phyloP scores from a whole-genome alignment of 495 filamentous ascomycete species.

The Hypoxylon intermedium region DNA sequence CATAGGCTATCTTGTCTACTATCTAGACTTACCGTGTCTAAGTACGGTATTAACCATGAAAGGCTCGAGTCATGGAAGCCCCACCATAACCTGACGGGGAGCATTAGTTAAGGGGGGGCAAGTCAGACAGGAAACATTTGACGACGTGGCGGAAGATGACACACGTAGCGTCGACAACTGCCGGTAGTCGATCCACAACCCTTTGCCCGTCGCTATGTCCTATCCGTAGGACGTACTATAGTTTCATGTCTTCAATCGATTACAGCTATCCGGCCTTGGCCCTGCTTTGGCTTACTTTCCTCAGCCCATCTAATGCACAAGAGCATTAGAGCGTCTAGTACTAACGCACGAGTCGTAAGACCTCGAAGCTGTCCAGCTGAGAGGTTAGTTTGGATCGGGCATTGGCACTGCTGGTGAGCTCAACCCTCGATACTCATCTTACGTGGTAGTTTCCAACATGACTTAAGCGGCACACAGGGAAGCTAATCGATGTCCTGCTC shows the following conservation, averaged over 20 bases:
- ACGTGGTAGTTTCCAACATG: conserved; percentile 8
- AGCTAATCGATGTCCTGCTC: background rate
- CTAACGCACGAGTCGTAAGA: conserved; percentile 28
- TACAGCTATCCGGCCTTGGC: background rate
- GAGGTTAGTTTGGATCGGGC: conserved; percentile 2
- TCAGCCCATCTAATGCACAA: background rate
- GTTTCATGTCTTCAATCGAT: conserved; percentile 19
- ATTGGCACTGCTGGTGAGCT: background rate
- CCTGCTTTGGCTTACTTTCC: background rate
- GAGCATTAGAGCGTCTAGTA: background rate
- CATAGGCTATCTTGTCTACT: too few relatives aligned
- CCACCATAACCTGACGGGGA: too few relatives aligned
- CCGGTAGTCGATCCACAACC: background rate
- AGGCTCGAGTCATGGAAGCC: conserved; percentile 22
- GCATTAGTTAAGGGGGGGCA: background rate
- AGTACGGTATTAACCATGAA: background rate
- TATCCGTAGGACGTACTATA: conserved; percentile 2
- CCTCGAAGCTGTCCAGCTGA: conserved; percentile 1
- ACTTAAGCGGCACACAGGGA: conserved; percentile 21
- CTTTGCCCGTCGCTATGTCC: background rate
- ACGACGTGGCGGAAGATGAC: conserved; percentile 15
- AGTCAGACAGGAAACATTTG: conserved; percentile 10
- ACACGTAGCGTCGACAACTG: conserved; percentile 14
- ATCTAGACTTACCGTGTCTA: background rate
- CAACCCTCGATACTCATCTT: background rate